Conservation (phyloP, 805 yeast species). For the Starmerella gropengiesseri region DNA sequence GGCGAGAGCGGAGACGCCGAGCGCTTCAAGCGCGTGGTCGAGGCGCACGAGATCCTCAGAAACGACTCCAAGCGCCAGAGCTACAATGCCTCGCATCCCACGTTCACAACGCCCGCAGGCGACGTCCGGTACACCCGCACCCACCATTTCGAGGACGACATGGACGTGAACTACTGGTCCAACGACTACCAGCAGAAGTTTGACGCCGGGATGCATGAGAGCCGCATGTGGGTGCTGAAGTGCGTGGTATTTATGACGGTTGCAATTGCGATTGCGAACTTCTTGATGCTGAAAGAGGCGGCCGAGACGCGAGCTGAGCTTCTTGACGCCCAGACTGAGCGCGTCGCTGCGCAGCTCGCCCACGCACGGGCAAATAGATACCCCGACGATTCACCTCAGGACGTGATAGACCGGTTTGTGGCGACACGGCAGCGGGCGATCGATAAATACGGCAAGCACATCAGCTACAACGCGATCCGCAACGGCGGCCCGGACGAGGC, state of each 20-base stretch:
- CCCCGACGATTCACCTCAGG: conserved; percentile 38
- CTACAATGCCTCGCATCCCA: conserved; percentile 12
- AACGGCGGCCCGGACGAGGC: neutral
- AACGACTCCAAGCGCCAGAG: conserved; percentile 34
- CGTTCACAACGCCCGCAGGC: neutral
- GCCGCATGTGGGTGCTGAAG: conserved; percentile 36
- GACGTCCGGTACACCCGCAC: neutral
- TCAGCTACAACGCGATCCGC: conserved; percentile 9
- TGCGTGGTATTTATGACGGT: conserved; percentile 35
- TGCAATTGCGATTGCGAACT: conserved; percentile 32
- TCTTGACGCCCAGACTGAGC: conserved; percentile 18
- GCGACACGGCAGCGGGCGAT: conserved; percentile 28
- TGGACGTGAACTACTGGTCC: conserved; percentile 21
- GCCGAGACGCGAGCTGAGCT: conserved; percentile 22
- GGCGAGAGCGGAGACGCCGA: conserved; percentile 29
- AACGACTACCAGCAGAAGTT: conserved; percentile 29
- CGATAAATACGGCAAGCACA: conserved; percentile 13
- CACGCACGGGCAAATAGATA: conserved; percentile 44
- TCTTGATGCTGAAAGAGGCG: conserved; percentile 29
- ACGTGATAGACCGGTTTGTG: conserved; percentile 46
- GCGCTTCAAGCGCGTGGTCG: conserved; percentile 45
- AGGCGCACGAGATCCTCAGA: conserved; percentile 49
- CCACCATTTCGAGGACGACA: conserved; percentile 11
- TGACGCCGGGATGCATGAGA: conserved; percentile 32
- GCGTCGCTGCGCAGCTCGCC: conserved; percentile 32